These are phyloP conservation scores for Cydonia oblonga DNA, from an alignment of 331 rosid species.

Conservation along the genomic window DNA sequence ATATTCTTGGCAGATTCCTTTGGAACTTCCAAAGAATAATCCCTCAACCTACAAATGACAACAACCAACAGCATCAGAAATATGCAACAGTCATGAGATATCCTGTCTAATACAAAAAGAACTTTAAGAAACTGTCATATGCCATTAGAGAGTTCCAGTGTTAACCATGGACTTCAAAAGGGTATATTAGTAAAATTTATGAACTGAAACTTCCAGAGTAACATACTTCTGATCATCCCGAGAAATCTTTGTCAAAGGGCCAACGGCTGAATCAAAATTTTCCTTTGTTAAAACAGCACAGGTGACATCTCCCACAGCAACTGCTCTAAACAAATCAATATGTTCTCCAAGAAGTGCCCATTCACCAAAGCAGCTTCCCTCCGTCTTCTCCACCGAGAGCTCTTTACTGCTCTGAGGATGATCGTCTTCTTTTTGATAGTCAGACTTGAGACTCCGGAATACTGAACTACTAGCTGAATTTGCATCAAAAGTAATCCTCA, in stretches of 20 bases:
- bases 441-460: constrained; percentile 50
- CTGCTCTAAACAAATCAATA: constrained; percentile 56
- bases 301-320: constrained; percentile 74
- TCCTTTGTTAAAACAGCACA: constrained; percentile 82
- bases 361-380: constrained; percentile 97
- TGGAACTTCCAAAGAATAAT: constrained; percentile 27
- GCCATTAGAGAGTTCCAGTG: background rate
- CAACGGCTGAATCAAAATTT: constrained; percentile 75
- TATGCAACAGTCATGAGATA: background rate
- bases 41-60: constrained; percentile 36
- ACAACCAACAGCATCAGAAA: constrained; percentile 14
- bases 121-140: background rate
- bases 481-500: constrained; percentile 57
- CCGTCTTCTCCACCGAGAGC: constrained; percentile 59
- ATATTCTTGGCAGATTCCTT: constrained; percentile 34
- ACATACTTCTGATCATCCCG: constrained; percentile 70
- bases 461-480: constrained; percentile 44
- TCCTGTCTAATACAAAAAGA: too few species aligned
- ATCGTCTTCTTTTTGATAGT: constrained; percentile 39
- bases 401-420: constrained; percentile 30
- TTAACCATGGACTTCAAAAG: background rate
- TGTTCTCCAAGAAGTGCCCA: constrained; percentile 88
- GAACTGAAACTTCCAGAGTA: background rate
- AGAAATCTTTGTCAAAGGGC: constrained; percentile 64
- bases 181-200: background rate